Base-by-base conservation (phyloP, 2,329 filamentous ascomycete genomes). In the Sporothrix brasiliensis region DNA sequence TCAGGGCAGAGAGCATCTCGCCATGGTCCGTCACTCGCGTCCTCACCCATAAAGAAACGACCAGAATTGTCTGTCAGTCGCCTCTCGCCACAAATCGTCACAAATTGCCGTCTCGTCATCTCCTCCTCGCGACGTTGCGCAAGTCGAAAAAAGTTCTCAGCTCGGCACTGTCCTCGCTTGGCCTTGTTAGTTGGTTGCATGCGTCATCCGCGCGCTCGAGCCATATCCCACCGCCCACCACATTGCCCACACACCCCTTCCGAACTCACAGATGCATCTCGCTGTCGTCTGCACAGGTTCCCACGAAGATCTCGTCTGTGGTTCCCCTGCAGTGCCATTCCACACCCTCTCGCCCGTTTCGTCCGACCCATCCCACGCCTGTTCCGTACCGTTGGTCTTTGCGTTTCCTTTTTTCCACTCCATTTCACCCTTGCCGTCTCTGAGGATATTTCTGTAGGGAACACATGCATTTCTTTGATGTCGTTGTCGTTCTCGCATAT, bases 261-360 rank as follows among this genome's bases (percentile, higher is more conserved):
- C 39, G 21, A 50, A 34, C 50, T 65, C 34, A 34, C 60, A 65
- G 61, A 50, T 68, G 14, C 44, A 69, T 61, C 44, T 69, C 47
- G 44, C 50, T 68, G 39, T 60, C 11, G 4, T 58, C 67, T 61
- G 54, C 41, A 44, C 56, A 44, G 27, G 50, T 30, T 63, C 44
- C 56, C 68, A 44, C 56, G 56, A 19, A 69, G 68, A 69, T 69
- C 58, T 44, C 34, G 34, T 65, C 58, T 65, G 68, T 65, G 58
- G 58, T 65, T 65, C 39, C 54, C 54, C 67, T 69, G 53, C 56
- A 30, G 54, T 61, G 54, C 47, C 53, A 69, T 61, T 47, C 54
- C 67, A 69, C 67, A 61, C 47, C 67, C 67, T 61, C 54, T 27
- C 39, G 34, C 67, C 54, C 53, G 56, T 44, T 60, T 44, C 53